Evolutionary conservation across 1,139 yeast species (phyloP).

Genomic region (Yamadazyma blattariae): DNA sequence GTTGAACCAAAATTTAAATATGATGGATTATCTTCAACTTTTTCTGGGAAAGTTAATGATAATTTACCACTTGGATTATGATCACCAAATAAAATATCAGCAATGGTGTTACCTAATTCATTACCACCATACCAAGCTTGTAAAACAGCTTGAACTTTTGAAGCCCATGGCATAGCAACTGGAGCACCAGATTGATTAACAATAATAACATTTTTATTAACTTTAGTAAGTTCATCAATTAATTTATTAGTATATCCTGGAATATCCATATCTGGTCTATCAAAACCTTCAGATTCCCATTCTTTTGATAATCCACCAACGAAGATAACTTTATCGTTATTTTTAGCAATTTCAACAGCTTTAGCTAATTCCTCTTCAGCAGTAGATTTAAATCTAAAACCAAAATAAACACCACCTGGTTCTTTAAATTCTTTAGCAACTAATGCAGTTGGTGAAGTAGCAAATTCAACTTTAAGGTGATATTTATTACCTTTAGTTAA

Average conservation of each 20-base stretch:
- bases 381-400: constrained; percentile 20
- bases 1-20: constrained; percentile 32
- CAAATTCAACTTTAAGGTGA: constrained; percentile 47
- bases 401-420: constrained; percentile 34
- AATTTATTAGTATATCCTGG: constrained; percentile 51
- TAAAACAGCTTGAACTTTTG: constrained; percentile 43
- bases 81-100: constrained; percentile 23
- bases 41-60: constrained; percentile 45
- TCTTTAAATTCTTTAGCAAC: constrained; percentile 21
- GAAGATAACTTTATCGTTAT: constrained; percentile 36
- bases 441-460: constrained; percentile 43
- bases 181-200: constrained; percentile 66
- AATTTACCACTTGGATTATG: constrained; percentile 30
- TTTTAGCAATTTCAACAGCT: constrained; percentile 29
- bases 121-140: constrained; percentile 48
- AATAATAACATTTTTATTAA: constrained; percentile 49
- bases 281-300: constrained; percentile 39
- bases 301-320: constrained; percentile 41
- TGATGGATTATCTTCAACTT: constrained; percentile 43
- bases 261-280: constrained; percentile 31
- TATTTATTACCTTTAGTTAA: constrained; percentile 43
- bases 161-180: constrained; percentile 57
- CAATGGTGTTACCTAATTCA: constrained; percentile 22
- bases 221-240: constrained; percentile 42
- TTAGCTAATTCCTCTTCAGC: constrained; percentile 22